These are phyloP conservation scores for Fonsecaea multimorphosa DNA, from an alignment of 2,329 filamentous ascomycete species.

Conservation along the genomic window DNA sequence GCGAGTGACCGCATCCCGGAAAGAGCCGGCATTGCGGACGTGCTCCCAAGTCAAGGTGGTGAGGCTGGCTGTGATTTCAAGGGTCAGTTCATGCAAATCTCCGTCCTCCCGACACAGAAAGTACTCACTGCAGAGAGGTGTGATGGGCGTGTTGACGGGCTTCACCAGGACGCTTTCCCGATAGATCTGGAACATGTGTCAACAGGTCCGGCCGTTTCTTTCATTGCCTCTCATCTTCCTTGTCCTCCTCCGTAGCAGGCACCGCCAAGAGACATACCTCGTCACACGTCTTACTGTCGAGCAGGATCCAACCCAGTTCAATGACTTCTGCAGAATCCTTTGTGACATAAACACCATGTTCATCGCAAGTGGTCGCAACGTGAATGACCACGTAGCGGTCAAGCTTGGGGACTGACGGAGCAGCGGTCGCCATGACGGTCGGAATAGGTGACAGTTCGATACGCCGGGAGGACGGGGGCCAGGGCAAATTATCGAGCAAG, in stretches of 20 bases:
- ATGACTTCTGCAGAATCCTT: conserved; percentile 99
- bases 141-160: conserved; percentile 98
- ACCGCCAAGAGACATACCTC: conserved; percentile 68
- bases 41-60: conserved; percentile 99
- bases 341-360: conserved; percentile 98
- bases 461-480: neutral
- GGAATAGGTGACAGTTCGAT: neutral
- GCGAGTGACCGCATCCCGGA: conserved; percentile 93
- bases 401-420: conserved; percentile 70
- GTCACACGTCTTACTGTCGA: conserved; percentile 88
- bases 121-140: conserved; percentile 94
- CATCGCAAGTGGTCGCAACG: conserved; percentile 97
- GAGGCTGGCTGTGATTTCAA: conserved; percentile 73
- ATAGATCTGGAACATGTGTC: conserved; percentile 69
- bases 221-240: conserved; percentile 12
- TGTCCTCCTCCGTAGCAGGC: conserved; percentile 17
- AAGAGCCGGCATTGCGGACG: conserved; percentile 94
- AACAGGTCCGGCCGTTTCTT: conserved; percentile 14
- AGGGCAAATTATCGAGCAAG: conserved; percentile 20
- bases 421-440: conserved; percentile 53
- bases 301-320: conserved; percentile 96
- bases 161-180: conserved; percentile 97
- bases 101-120: conserved; percentile 24
- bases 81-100: conserved; percentile 33
- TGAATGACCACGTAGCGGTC: conserved; percentile 98